Percentiles rank a stretch among this genome's conserved stretches.
These are phyloP conservation scores for Porcisia hertigi DNA, from an alignment of 208 protist genomes.

Conservation along the genomic window DNA sequence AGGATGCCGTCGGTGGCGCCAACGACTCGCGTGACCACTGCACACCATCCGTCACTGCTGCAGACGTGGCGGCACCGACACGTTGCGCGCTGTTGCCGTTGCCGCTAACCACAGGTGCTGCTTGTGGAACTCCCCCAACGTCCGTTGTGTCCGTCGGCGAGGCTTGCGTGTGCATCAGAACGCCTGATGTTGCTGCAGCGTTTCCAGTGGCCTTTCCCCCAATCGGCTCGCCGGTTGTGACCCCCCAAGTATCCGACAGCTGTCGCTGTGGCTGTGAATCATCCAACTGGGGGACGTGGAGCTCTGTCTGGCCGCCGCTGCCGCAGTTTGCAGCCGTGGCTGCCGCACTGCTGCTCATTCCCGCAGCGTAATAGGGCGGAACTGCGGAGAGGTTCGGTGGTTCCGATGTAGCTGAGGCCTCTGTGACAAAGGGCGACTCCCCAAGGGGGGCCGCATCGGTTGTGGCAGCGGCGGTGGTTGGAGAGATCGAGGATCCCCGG, in stretches of 20 bases:
- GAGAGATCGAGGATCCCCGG: background rate
- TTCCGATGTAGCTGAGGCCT: background rate
- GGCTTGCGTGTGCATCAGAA: background rate
- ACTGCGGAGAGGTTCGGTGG: background rate
- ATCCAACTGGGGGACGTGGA: background rate
- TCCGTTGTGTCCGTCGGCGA: background rate
- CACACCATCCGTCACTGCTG: background rate
- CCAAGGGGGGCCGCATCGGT: background rate
- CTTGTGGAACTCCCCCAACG: background rate
- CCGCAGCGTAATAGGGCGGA: conserved; percentile 13
- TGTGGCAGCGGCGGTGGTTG: background rate
- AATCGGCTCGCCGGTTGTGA: background rate
- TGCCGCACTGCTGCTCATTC: background rate
- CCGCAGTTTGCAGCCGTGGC: background rate
- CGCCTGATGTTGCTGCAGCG: background rate
- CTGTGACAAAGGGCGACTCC: background rate
- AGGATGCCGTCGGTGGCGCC: background rate
- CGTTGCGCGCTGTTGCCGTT: background rate
- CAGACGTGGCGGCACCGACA: background rate
- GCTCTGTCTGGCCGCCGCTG: background rate
- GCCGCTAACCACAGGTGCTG: background rate
- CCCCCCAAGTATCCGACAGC: conserved; percentile 14
- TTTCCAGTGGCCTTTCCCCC: background rate
- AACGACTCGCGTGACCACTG: conserved; percentile 1
- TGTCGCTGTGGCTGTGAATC: conserved; percentile 4